phyloP scores from a whole-genome alignment of 176 grass and related monocot genomes.

The Raddia guianensis region DNA sequence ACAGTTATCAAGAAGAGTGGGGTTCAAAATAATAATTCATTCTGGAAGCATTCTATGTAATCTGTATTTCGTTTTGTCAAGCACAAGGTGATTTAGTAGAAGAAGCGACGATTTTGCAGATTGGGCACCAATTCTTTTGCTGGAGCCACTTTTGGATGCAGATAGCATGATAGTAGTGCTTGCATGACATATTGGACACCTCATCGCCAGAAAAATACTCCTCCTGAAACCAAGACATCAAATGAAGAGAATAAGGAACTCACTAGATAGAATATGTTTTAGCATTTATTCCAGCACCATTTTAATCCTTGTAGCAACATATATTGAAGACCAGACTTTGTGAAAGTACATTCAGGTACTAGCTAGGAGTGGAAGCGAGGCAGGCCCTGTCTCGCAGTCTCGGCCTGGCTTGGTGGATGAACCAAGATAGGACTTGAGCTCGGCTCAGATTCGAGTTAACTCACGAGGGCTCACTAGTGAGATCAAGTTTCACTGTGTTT shows the following conservation, averaged over 20 bases:
- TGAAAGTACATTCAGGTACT: background rate
- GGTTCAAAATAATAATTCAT: slow-evolving; percentile 14
- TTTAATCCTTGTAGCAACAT: background rate
- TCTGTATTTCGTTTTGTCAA: background rate
- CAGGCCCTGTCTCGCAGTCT: no score
- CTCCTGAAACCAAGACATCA: slow-evolving; percentile 51
- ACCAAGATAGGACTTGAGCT: no score
- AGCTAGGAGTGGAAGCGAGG: no score
- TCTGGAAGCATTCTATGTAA: slow-evolving; percentile 17
- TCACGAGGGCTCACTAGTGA: no score
- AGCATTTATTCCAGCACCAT: background rate
- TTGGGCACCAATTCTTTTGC: slow-evolving; percentile 88
- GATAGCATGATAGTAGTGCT: slow-evolving; percentile 61
- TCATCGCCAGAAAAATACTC: slow-evolving; percentile 59
- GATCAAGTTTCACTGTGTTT: no score
- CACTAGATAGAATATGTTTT: background rate
- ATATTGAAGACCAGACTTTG: background rate
- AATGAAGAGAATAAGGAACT: background rate
- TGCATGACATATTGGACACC: slow-evolving; percentile 56
- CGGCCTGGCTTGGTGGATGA: no score
- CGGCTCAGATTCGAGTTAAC: no score
- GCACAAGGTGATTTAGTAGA: background rate
- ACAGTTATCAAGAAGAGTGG: background rate
- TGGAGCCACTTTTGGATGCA: slow-evolving; percentile 82
- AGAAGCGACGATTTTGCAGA: slow-evolving; percentile 65